Percentiles rank a stretch among this genome's conserved stretches.
phyloP scores from a whole-genome alignment of 2,329 filamentous ascomycete genomes.

The Hymenoscyphus salicellus region DNA sequence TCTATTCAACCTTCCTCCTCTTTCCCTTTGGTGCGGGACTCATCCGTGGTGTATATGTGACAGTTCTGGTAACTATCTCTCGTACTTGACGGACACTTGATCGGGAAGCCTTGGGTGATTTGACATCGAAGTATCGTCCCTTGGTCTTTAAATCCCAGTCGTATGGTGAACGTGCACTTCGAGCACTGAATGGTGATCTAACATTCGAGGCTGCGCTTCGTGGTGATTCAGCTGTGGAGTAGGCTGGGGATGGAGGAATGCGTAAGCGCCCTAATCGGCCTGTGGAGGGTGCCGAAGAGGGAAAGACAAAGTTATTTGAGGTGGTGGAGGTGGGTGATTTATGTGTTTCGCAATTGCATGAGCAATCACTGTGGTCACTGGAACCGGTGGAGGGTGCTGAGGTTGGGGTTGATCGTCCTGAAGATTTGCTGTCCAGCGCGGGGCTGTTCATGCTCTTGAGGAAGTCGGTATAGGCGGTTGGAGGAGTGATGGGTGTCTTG shows the following conservation, averaged over 20 bases:
- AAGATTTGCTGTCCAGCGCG: constrained; percentile 33
- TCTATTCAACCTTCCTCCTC: constrained; percentile 68
- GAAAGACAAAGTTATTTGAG: constrained; percentile 55
- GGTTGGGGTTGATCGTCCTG: constrained; percentile 47
- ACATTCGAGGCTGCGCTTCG: constrained; percentile 51
- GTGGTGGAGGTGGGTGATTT: constrained; percentile 57
- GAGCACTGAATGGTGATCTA: constrained; percentile 71
- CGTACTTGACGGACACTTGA: constrained; percentile 69
- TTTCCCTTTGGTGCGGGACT: constrained; percentile 90
- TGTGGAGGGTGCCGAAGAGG: constrained; percentile 58
- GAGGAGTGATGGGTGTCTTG: constrained; percentile 87
- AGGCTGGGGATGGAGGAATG: constrained; percentile 72
- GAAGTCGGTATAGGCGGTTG: constrained; percentile 87
- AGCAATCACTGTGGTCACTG: constrained; percentile 51
- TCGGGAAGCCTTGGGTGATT: constrained; percentile 52
- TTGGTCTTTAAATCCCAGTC: constrained; percentile 76
- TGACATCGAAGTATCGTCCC: constrained; percentile 58
- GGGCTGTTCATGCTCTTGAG: constrained; percentile 68
- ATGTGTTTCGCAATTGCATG: constrained; percentile 54
- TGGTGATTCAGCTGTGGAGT: constrained; percentile 67
- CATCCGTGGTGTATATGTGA: constrained; percentile 84
- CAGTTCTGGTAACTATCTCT: constrained; percentile 90
- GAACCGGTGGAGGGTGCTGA: constrained; percentile 43
- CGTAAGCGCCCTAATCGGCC: constrained; percentile 60
- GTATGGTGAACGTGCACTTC: constrained; percentile 64